A percentile compares a stretch with the other conserved stretches of the same genome.
Evolutionary conservation across 805 yeast species (phyloP).

Genomic region (Myxozyma geophila): DNA sequence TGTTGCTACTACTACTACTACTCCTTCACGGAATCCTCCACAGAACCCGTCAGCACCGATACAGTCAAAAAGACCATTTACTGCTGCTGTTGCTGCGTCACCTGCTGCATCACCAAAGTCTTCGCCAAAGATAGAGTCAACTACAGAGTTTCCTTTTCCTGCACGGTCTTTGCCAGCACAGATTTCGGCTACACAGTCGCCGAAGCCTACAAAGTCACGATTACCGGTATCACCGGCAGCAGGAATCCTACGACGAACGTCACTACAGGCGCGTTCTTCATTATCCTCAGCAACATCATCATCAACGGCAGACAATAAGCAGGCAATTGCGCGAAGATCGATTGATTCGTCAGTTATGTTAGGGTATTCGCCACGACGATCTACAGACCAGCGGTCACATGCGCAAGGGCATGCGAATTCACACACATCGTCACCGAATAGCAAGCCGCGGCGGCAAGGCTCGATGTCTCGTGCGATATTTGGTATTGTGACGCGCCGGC

Average conservation of each 20-base stretch:
- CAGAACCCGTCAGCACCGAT: too few species aligned
- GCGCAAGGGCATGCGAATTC: neutral
- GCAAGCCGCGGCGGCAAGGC: constrained; percentile 10
- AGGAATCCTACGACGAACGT: too few species aligned
- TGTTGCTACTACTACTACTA: neutral
- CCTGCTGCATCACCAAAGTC: neutral
- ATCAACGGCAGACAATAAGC: neutral
- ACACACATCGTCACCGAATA: neutral
- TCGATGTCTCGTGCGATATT: constrained; percentile 10
- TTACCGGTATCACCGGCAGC: too few species aligned
- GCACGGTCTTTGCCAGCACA: neutral
- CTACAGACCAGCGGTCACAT: neutral
- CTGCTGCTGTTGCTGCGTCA: neutral
- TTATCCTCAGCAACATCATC: neutral
- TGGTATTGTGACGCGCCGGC: constrained; percentile 9
- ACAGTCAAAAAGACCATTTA: neutral
- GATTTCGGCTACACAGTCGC: neutral
- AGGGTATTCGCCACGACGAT: neutral
- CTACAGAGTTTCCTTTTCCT: neutral
- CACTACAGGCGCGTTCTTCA: too few species aligned
- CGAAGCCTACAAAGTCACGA: too few species aligned
- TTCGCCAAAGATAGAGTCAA: neutral
- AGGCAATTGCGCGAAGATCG: neutral
- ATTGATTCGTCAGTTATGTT: neutral
- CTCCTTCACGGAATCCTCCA: too few species aligned